Percentiles rank a stretch among this genome's conserved stretches.
These are phyloP conservation scores for Cicer chorassanicum DNA, from an alignment of 306 rosid species.

Conservation along the genomic window DNA sequence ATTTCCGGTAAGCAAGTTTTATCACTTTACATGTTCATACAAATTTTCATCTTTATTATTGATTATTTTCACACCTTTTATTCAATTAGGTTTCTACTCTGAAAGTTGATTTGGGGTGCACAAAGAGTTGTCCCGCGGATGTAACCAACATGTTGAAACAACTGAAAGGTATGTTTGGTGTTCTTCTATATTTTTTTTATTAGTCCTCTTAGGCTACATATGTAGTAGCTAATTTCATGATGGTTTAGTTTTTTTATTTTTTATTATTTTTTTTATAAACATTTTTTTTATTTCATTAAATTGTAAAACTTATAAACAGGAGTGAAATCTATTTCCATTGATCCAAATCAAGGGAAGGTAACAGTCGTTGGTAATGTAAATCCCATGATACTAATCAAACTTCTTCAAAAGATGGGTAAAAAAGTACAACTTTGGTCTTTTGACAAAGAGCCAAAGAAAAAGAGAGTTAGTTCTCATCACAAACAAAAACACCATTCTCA, in stretches of 20 bases:
- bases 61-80: not conserved
- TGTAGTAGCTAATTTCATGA: not conserved
- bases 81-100: slow-evolving; percentile 28
- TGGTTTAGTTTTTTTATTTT: not conserved
- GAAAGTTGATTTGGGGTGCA: slow-evolving; percentile 42
- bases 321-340: slow-evolving; percentile 34
- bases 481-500: not conserved
- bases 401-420: slow-evolving; percentile 39
- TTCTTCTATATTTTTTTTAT: too few relatives aligned
- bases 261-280: too few relatives aligned
- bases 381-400: slow-evolving; percentile 27
- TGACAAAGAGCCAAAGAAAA: slow-evolving; percentile 18
- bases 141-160: slow-evolving; percentile 30
- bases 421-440: slow-evolving; percentile 39
- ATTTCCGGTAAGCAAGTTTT: not conserved
- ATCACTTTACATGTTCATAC: not conserved
- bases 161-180: slow-evolving; percentile 29
- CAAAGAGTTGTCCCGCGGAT: slow-evolving; percentile 19
- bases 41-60: not conserved
- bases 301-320: slow-evolving; percentile 26
- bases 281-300: not conserved
- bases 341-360: slow-evolving; percentile 37
- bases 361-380: slow-evolving; percentile 32
- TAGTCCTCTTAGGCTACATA: too few relatives aligned
- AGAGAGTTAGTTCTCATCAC: not conserved